phyloP scores from a whole-genome alignment of 768 basidiomycete species.

The Lentinula lateritia region DNA sequence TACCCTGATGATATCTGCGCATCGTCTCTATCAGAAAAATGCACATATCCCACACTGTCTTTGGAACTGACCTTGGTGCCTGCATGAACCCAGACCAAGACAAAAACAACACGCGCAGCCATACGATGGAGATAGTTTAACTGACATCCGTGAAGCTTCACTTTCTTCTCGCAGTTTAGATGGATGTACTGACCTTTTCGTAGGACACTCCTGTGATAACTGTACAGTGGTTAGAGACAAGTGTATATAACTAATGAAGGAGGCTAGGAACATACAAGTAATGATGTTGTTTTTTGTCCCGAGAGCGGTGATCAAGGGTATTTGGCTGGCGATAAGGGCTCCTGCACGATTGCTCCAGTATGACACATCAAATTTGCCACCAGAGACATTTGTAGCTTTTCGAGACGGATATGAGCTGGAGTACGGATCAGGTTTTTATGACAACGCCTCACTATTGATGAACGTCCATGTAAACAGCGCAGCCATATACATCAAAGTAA shows the following conservation, averaged over 20 bases:
- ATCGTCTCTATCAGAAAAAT: not conserved
- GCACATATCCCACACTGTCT: not conserved
- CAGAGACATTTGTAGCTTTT: conserved; percentile 11
- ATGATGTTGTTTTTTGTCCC: conserved; percentile 48
- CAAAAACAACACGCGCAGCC: conserved; percentile 30
- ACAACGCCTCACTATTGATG: conserved; percentile 12
- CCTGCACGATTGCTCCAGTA: conserved; percentile 23
- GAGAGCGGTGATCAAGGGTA: conserved; percentile 39
- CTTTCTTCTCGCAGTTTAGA: too few species aligned
- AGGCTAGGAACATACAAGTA: conserved; percentile 22
- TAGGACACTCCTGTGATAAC: conserved; percentile 33
- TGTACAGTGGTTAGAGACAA: conserved; percentile 9
- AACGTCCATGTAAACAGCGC: conserved; percentile 28
- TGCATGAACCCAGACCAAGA: conserved; percentile 31
- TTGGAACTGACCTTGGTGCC: conserved; percentile 16
- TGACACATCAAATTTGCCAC: conserved; percentile 2
- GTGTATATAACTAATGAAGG: not conserved
- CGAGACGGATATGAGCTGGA: not conserved
- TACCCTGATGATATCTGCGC: not conserved
- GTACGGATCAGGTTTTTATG: not conserved
- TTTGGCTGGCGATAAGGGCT: conserved; percentile 28
- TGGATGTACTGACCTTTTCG: conserved; percentile 10
- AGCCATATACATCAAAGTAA: conserved; percentile 30
- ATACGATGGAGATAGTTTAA: conserved; percentile 30
- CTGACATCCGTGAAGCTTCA: conserved; percentile 13